phyloP scores from a whole-genome alignment of 257 asterid species.

The Craterostigma plantagineum region DNA sequence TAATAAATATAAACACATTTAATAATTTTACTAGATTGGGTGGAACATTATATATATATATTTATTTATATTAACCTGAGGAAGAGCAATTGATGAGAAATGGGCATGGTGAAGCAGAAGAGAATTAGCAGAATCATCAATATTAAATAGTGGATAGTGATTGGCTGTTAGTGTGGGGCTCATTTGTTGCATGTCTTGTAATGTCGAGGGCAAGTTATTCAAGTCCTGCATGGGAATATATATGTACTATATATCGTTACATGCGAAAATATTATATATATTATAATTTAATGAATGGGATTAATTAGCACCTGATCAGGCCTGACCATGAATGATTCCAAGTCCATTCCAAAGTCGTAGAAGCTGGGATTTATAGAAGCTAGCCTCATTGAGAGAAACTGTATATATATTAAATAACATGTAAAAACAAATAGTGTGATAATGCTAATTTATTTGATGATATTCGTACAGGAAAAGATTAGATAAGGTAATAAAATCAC shows the following conservation, averaged over 20 bases:
- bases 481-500: conserved; percentile 14
- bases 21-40: not conserved
- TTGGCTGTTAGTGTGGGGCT: conserved; percentile 19
- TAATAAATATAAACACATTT: not conserved
- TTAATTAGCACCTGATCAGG: conserved; percentile 57
- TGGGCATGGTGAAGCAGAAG: conserved; percentile 27
- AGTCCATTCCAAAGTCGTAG: conserved; percentile 60
- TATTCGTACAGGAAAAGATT: not conserved
- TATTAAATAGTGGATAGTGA: conserved; percentile 13
- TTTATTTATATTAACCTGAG: conserved; percentile 13
- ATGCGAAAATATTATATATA: too few species aligned
- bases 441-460: not conserved
- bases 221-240: conserved; percentile 23
- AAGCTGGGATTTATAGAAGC: conserved; percentile 52
- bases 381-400: conserved; percentile 89
- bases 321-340: conserved; percentile 36
- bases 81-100: conserved; percentile 9
- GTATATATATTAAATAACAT: conserved; percentile 9
- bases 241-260: too few species aligned
- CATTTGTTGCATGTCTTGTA: conserved; percentile 15
- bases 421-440: too few species aligned
- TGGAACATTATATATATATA: not conserved
- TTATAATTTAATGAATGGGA: not conserved
- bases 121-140: conserved; percentile 26
- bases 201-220: conserved; percentile 23